A percentile compares a stretch with the other conserved stretches of the same genome.
Conservation (phyloP, 345 rosid species). For the Eucalyptus rudis region DNA sequence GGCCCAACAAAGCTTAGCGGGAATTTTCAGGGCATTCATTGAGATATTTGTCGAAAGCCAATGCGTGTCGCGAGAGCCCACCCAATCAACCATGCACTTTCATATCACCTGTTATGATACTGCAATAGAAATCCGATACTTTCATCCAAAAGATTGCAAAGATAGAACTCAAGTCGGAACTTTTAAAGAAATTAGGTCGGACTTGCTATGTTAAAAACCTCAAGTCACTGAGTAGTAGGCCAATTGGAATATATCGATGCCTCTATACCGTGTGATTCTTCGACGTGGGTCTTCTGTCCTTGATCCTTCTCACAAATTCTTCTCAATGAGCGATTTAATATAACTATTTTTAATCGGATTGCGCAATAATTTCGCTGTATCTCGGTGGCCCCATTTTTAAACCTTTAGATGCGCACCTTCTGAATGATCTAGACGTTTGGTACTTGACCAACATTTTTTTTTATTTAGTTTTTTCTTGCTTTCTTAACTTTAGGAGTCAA, state of each 20-base stretch:
- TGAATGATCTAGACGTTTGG: background rate
- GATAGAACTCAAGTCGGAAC: rapidly evolving
- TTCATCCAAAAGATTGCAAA: background rate
- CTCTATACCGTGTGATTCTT: background rate
- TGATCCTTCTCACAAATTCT: background rate
- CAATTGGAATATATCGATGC: background rate
- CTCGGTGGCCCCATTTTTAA: background rate
- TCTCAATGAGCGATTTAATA: background rate
- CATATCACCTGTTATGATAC: rapidly evolving
- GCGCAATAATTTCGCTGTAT: background rate
- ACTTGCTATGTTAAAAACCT: background rate
- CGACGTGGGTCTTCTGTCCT: rapidly evolving
- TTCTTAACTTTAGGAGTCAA: no score
- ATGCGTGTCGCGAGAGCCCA: rapidly evolving
- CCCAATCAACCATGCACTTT: background rate
- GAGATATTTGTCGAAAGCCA: rapidly evolving
- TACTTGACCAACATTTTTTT: background rate
- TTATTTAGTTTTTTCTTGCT: no score
- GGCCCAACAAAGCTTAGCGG: background rate
- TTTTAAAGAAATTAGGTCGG: rapidly evolving
- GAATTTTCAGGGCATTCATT: background rate
- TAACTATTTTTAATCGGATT: rapidly evolving
- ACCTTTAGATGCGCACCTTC: background rate
- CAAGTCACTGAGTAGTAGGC: rapidly evolving
- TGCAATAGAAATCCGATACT: background rate